Evolutionary conservation across 768 basidiomycete genomes (phyloP).

Genomic region (Dioszegia crocea): DNA sequence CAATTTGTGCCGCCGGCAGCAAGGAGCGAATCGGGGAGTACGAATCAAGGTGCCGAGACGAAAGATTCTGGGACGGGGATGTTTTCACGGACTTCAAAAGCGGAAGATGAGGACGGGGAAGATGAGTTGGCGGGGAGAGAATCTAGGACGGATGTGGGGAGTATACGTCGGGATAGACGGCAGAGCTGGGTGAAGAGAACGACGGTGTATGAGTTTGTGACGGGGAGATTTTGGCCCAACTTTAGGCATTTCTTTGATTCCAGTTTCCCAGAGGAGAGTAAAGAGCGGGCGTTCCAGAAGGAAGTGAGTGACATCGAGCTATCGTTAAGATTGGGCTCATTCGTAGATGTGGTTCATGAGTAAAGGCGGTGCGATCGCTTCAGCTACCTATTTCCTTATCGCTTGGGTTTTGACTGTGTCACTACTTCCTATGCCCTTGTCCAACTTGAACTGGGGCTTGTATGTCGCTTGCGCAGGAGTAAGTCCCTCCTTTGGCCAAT

Average conservation of each 20-base stretch:
- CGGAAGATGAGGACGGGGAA: slow-evolving; percentile 13
- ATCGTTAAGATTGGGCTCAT: background rate
- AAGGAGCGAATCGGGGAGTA: slow-evolving; percentile 32
- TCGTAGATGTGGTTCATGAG: slow-evolving; percentile 39
- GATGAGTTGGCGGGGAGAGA: background rate
- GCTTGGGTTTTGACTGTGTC: slow-evolving; percentile 40
- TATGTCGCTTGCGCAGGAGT: slow-evolving; percentile 40
- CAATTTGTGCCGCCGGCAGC: slow-evolving; percentile 35
- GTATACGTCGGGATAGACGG: slow-evolving; percentile 22
- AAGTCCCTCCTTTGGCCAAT: slow-evolving; percentile 15
- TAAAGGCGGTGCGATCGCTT: slow-evolving; percentile 33
- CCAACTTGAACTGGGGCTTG: slow-evolving; percentile 18
- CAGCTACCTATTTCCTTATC: slow-evolving; percentile 37
- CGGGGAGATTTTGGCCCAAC: slow-evolving; percentile 38
- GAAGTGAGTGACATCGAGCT: slow-evolving; percentile 40
- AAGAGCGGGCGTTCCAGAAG: slow-evolving; percentile 46
- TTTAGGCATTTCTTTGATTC: slow-evolving; percentile 44
- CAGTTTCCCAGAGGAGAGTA: slow-evolving; percentile 40
- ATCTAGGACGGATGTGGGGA: background rate
- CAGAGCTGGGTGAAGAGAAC: slow-evolving; percentile 30
- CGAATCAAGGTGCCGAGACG: slow-evolving; percentile 15
- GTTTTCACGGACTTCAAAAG: slow-evolving; percentile 5
- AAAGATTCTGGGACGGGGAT: slow-evolving; percentile 6
- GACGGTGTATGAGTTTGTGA: slow-evolving; percentile 26
- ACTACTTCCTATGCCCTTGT: slow-evolving; percentile 23